Base-by-base conservation (phyloP, 805 yeast genomes). In the Pichia paraexigua region DNA sequence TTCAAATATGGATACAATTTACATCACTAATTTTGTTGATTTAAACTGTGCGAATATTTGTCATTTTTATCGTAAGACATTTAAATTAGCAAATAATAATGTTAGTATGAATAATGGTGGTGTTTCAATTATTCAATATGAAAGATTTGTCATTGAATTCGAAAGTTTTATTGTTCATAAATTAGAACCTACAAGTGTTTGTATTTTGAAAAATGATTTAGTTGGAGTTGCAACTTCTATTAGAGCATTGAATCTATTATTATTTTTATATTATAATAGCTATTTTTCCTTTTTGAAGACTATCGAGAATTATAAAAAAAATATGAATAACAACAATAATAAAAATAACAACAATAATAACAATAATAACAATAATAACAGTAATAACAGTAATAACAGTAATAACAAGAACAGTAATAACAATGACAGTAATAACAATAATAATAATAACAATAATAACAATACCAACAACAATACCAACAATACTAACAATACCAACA, bases 231-330 rank as follows among this genome's bases (percentile, higher is more conserved):
- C 47, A 20, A 41, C 43, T 20, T 50, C 42, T 10, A 43, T 41
- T 12, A 58, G 60, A 46, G 32, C 54, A 5, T 53, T 53, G 10
- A 56, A 58, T 47, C 30, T 64, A 41, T 41, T 64, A 10, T 40
- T 60, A 25, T 60, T 57, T 42, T 49, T 61, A n/a, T 63, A 60
- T 44, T 40, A 48, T 20, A 56, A 59, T 48, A 32, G 57, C 20
- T 54, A 58, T 45, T 47, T 27, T 10, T 41, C 55, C 2, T 43
- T 51, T 18, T 12, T 43, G 12, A 50, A 49, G 15, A 46, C 53
- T 2, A 45, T 46, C 24, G 46, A 41, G 15, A 25, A 46, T 15
- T 42, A 40, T 12, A 43, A 54, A 21, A 12, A 5, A 28, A 22
- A 39, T n/a, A n/a, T n/a, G n/a, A n/a, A n/a, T n/a, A n/a, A n/a